Evolutionary conservation across 306 rosid genomes (phyloP).

Genomic region (Cucurbita argyrosperma): DNA sequence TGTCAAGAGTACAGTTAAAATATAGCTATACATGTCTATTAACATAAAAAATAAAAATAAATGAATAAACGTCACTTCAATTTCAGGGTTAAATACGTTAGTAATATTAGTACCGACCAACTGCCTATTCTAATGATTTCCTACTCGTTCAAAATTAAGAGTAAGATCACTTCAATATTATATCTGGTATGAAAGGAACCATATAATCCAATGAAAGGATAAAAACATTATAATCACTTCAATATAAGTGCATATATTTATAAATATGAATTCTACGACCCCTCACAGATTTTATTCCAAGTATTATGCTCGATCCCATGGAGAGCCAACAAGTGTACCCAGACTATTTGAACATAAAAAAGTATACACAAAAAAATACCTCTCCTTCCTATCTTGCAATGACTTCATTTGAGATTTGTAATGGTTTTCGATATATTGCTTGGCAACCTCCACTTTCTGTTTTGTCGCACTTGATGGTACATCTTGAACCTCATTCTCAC

Average conservation of each 20-base stretch:
- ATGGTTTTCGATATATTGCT: slow-evolving; percentile 80
- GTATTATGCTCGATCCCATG: background rate
- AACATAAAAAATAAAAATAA: background rate
- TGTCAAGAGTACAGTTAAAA: background rate
- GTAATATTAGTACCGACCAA: background rate
- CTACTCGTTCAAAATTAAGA: background rate
- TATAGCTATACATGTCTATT: background rate
- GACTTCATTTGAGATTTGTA: slow-evolving; percentile 70
- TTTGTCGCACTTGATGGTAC: slow-evolving; percentile 47
- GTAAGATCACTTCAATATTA: background rate
- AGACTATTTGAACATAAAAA: background rate
- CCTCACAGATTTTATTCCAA: background rate
- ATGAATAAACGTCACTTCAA: background rate
- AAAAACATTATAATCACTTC: background rate
- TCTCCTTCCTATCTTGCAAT: slow-evolving; percentile 76
- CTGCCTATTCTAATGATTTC: background rate
- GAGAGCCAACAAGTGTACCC: background rate
- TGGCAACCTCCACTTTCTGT: slow-evolving; percentile 71
- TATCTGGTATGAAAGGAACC: background rate
- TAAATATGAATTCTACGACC: background rate
- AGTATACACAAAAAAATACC: slow-evolving; percentile 18
- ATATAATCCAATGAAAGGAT: background rate
- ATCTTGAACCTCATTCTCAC: slow-evolving; percentile 15
- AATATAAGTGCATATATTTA: background rate
- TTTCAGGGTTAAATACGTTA: background rate